phyloP scores from a whole-genome alignment of 176 grass and related monocot genomes.

The Calamus simplicifolius region DNA sequence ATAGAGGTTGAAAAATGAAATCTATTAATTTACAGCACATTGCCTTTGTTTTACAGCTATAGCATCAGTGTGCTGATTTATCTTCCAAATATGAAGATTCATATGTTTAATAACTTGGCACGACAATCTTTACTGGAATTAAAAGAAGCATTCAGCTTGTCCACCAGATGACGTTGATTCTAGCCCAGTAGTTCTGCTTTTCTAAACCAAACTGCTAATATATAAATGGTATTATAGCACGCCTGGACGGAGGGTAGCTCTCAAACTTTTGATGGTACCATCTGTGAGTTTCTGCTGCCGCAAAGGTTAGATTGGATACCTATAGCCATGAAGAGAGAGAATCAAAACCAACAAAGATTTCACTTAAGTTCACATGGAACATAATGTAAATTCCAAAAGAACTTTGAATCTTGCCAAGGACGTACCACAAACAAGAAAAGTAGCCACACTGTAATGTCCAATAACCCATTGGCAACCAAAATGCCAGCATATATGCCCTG shows the following conservation, averaged over 20 bases:
- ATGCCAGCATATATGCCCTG: slow-evolving; percentile 83
- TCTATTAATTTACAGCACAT: no score
- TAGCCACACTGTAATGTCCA: slow-evolving; percentile 64
- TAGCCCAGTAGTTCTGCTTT: no score
- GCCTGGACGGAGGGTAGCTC: slow-evolving; percentile 54
- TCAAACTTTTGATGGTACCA: slow-evolving; percentile 94
- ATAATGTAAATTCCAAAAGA: slow-evolving; percentile 4
- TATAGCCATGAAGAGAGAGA: slow-evolving; percentile 16
- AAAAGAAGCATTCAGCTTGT: no score
- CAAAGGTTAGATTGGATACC: slow-evolving; percentile 70
- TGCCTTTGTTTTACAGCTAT: no score
- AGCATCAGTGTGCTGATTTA: no score
- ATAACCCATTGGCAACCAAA: slow-evolving; percentile 58
- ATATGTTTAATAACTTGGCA: no score
- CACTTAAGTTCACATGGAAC: background rate
- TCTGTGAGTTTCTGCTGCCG: slow-evolving; percentile 70
- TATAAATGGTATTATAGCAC: slow-evolving; percentile 74
- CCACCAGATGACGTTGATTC: no score
- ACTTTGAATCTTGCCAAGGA: slow-evolving; percentile 2
- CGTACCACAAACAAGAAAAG: slow-evolving; percentile 83
- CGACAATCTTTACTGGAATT: no score
- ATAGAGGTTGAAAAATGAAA: no score
- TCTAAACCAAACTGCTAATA: slow-evolving; percentile 32
- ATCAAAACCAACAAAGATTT: background rate
- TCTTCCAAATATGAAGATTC: no score